A percentile compares a stretch with the other conserved stretches of the same genome.
Evolutionary conservation across 2,329 filamentous ascomycete genomes (phyloP).

Genomic region (Diplodia seriata): DNA sequence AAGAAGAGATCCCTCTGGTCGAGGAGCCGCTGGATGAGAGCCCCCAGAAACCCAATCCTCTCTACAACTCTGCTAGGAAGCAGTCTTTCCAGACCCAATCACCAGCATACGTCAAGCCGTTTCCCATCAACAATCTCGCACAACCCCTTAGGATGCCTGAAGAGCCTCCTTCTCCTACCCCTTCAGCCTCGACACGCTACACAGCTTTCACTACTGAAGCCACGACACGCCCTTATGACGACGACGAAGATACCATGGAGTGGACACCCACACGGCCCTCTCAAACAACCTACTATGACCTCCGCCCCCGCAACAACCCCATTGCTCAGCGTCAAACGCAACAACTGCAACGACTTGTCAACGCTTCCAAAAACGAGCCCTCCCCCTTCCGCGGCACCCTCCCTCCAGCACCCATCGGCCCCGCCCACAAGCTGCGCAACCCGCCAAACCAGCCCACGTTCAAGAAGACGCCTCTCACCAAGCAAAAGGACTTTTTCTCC

Average conservation of each 20-base stretch:
- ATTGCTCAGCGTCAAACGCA: slow-evolving; percentile 11
- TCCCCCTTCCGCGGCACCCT: slow-evolving; percentile 73
- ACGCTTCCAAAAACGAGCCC: slow-evolving; percentile 43
- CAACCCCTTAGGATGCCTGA: slow-evolving; percentile 34
- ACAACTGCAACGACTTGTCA: slow-evolving; percentile 38
- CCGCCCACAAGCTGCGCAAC: slow-evolving; percentile 68
- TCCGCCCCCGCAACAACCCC: slow-evolving; percentile 20
- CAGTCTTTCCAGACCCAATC: slow-evolving; percentile 45
- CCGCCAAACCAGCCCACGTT: slow-evolving; percentile 62
- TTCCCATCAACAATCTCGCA: slow-evolving; percentile 47
- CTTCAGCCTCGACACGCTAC: slow-evolving; percentile 39
- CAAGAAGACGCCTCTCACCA: slow-evolving; percentile 54
- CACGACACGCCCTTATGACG: slow-evolving; percentile 32
- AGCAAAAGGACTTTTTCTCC: slow-evolving; percentile 61
- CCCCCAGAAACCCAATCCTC: slow-evolving; percentile 33
- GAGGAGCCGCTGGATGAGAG: slow-evolving; percentile 33
- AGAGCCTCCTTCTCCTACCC: slow-evolving; percentile 44
- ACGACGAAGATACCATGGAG: slow-evolving; percentile 70
- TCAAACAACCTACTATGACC: slow-evolving; percentile 31
- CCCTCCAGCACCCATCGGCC: slow-evolving; percentile 71
- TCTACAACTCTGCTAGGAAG: slow-evolving; percentile 38
- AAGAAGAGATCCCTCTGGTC: slow-evolving; percentile 39
- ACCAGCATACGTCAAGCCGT: slow-evolving; percentile 48
- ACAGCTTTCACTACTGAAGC: slow-evolving; percentile 30
- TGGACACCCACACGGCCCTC: slow-evolving; percentile 69